Percentiles rank a stretch among this genome's conserved stretches.
These are phyloP conservation scores for Hanseniaspora vineae DNA, from an alignment of 805 yeast species.

Conservation along the genomic window DNA sequence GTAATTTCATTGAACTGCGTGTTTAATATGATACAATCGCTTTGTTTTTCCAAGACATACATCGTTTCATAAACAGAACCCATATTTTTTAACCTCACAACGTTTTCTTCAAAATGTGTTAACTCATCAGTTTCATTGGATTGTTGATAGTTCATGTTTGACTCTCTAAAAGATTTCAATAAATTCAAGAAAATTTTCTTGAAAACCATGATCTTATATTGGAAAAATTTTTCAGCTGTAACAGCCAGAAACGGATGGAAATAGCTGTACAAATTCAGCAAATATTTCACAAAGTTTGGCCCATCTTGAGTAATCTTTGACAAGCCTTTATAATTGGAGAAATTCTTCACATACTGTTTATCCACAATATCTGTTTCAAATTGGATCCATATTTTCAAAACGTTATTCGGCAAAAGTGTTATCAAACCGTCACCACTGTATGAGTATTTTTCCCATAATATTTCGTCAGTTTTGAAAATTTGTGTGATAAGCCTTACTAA, in stretches of 20 bases:
- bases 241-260: slow-evolving; percentile 32
- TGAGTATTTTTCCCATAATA: slow-evolving; percentile 27
- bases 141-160: slow-evolving; percentile 25
- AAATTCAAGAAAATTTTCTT: slow-evolving; percentile 11
- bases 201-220: slow-evolving; percentile 32
- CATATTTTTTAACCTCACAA: not conserved
- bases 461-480: slow-evolving; percentile 27
- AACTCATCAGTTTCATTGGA: slow-evolving; percentile 27
- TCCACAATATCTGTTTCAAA: slow-evolving; percentile 34
- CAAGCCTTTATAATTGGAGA: slow-evolving; percentile 17
- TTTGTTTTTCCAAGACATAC: slow-evolving; percentile 10
- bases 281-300: slow-evolving; percentile 32
- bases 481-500: slow-evolving; percentile 27
- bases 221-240: slow-evolving; percentile 30
- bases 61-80: not conserved
- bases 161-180: slow-evolving; percentile 5
- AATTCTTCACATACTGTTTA: slow-evolving; percentile 32
- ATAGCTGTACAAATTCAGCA: slow-evolving; percentile 28
- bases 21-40: slow-evolving; percentile 6
- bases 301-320: slow-evolving; percentile 12
- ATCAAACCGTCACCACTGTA: slow-evolving; percentile 28
- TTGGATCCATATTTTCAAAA: slow-evolving; percentile 33
- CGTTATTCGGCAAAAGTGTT: slow-evolving; percentile 16
- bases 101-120: slow-evolving; percentile 14
- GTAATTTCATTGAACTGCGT: slow-evolving; percentile 5